Percentiles rank a stretch among this genome's conserved stretches.
These are phyloP conservation scores for Oemleria cerasiformis DNA, from an alignment of 306 rosid genomes.

Conservation along the genomic window DNA sequence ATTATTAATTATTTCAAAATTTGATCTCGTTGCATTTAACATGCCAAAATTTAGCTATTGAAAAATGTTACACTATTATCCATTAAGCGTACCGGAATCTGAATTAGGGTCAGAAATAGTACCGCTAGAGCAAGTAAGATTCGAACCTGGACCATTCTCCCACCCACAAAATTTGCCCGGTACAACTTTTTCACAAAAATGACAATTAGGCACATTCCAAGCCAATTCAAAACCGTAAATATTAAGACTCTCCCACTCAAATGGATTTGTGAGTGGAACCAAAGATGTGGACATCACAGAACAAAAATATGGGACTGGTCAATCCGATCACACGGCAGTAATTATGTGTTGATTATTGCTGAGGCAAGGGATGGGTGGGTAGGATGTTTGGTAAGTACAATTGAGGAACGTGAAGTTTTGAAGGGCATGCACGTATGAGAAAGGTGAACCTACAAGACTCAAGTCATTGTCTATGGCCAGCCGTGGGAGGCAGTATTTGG, in stretches of 20 bases:
- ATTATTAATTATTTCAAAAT: too few relatives aligned
- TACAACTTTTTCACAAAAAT: neutral
- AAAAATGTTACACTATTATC: too few relatives aligned
- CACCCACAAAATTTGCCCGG: conserved; percentile 28
- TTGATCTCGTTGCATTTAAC: too few relatives aligned
- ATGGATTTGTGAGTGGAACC: neutral
- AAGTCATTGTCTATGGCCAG: conserved; percentile 1
- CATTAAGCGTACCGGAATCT: neutral
- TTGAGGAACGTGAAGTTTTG: conserved; percentile 2
- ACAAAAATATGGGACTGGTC: neutral
- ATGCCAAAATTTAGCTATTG: too few relatives aligned
- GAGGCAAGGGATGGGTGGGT: neutral
- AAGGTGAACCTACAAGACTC: conserved; percentile 21
- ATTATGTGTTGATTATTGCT: neutral
- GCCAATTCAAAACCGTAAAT: neutral
- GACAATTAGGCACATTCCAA: conserved; percentile 39
- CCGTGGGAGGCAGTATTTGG: conserved; percentile 1
- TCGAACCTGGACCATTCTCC: neutral
- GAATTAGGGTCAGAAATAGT: neutral
- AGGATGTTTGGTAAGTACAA: neutral
- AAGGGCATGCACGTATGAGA: neutral
- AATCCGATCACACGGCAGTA: neutral
- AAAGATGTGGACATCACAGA: neutral
- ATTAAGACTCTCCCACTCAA: neutral
- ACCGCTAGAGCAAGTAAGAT: conserved; percentile 1